A percentile compares a stretch with the other conserved stretches of the same genome.
Evolutionary conservation across 148 eudicot species (phyloP).

Genomic region (Dianthus caryophyllus): DNA sequence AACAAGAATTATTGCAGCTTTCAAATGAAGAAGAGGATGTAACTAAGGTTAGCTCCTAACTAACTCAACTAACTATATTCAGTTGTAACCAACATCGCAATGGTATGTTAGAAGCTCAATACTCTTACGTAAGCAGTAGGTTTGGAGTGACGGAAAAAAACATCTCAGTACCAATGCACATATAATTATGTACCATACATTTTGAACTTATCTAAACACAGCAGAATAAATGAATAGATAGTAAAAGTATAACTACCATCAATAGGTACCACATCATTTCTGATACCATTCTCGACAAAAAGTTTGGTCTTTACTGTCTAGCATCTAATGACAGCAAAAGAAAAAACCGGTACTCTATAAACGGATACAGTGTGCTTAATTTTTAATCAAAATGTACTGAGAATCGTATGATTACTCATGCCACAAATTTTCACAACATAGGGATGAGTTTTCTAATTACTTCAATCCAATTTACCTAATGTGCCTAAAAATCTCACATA

Average conservation of each 20-base stretch:
- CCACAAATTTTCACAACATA: slow-evolving; percentile 9
- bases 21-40: no score
- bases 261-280: slow-evolving; percentile 1
- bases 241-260: neutral
- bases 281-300: slow-evolving; percentile 5
- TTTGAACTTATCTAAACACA: neutral
- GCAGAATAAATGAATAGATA: neutral
- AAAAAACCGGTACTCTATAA: neutral
- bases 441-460: slow-evolving; percentile 7
- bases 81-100: no score
- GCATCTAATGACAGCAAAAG: neutral
- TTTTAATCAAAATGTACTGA: neutral
- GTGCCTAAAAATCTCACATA: slow-evolving; percentile 11
- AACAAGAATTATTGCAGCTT: neutral
- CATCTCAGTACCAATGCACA: neutral
- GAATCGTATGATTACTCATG: neutral
- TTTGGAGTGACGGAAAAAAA: no score
- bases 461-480: slow-evolving; percentile 11
- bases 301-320: neutral
- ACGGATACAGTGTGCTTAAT: slow-evolving; percentile 1
- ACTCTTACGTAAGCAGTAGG: no score
- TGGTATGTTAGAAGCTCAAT: no score
- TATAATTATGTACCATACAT: no score
- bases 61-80: no score
- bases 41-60: no score